Conservation (phyloP, 2,329 filamentous ascomycete species). For the Falciphora oryzae region DNA sequence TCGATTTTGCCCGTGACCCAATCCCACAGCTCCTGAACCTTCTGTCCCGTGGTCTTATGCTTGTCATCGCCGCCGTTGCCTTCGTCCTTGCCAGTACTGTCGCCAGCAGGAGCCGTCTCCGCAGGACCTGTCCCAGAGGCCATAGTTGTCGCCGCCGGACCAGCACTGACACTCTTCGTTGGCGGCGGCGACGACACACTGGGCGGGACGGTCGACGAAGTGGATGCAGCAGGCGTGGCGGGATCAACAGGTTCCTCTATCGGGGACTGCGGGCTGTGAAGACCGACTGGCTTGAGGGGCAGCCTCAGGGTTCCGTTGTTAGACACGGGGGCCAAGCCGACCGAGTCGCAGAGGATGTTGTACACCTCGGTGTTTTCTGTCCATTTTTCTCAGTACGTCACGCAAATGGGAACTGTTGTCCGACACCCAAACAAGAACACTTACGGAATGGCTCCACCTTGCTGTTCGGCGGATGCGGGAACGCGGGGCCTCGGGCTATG, state of each 20-base stretch:
- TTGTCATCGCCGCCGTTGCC: conserved; percentile 15
- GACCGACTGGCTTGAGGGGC: conserved; percentile 57
- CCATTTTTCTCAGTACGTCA: not conserved
- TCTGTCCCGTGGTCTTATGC: conserved; percentile 23
- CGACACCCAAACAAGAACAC: conserved; percentile 30
- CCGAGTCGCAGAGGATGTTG: conserved; percentile 85
- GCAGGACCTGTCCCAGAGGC: conserved; percentile 14
- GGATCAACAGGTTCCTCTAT: conserved; percentile 51
- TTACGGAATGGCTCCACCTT: conserved; percentile 76
- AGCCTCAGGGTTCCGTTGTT: conserved; percentile 86
- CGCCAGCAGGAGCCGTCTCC: conserved; percentile 15
- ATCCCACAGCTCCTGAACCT: conserved; percentile 39
- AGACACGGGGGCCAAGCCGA: conserved; percentile 64
- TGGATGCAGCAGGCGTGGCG: conserved; percentile 23
- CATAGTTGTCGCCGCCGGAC: conserved; percentile 13
- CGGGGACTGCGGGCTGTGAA: conserved; percentile 48
- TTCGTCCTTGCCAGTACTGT: conserved; percentile 13
- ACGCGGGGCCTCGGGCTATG: conserved; percentile 84
- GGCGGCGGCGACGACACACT: not conserved
- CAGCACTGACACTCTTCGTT: not conserved
- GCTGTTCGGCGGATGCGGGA: conserved; percentile 79
- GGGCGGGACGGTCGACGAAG: conserved; percentile 15
- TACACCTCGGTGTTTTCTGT: conserved; percentile 92
- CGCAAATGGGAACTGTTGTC: not conserved
- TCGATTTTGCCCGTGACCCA: conserved; percentile 46